phyloP scores from a whole-genome alignment of 768 basidiomycete species.

The Sarcodon aspratus region DNA sequence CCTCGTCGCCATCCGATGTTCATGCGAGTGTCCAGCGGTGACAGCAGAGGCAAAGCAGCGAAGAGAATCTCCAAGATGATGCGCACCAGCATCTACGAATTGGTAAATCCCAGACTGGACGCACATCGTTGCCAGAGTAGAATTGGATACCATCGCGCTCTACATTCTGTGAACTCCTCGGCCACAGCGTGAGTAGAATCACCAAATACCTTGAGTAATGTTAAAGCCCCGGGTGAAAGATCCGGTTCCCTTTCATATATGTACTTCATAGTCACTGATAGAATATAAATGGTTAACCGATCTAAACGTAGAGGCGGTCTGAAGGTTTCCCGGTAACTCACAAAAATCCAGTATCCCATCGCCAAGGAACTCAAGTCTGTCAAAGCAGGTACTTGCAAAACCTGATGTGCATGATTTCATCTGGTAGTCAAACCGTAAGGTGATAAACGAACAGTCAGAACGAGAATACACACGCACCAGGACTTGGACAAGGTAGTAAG shows the following conservation, averaged over 20 bases:
- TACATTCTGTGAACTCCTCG: conserved; percentile 15
- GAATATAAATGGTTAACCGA: conserved; percentile 2
- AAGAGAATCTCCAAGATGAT: conserved; percentile 38
- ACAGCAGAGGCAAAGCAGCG: conserved; percentile 40
- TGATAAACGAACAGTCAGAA: conserved; percentile 16
- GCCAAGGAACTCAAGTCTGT: conserved; percentile 76
- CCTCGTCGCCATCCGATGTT: conserved; percentile 29
- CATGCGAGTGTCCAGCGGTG: conserved; percentile 31
- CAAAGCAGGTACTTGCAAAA: conserved; percentile 48
- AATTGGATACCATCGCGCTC: conserved; percentile 83
- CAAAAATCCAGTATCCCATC: conserved; percentile 81
- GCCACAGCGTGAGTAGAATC: background rate
- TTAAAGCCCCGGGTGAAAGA: conserved; percentile 67
- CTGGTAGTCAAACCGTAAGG: background rate
- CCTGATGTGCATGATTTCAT: conserved; percentile 5
- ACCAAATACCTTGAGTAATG: conserved; percentile 54
- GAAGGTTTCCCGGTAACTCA: conserved; percentile 22
- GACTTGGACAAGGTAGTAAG: conserved; percentile 59
- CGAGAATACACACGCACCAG: conserved; percentile 35
- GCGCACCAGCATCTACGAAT: conserved; percentile 47
- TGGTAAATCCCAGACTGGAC: conserved; percentile 57
- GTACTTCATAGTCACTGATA: conserved; percentile 60
- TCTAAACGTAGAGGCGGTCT: background rate
- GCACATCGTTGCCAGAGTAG: conserved; percentile 64
- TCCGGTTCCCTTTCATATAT: conserved; percentile 53